These are phyloP conservation scores for Akanthomyces lecanii DNA, from an alignment of 2,329 filamentous ascomycete genomes.

Conservation along the genomic window DNA sequence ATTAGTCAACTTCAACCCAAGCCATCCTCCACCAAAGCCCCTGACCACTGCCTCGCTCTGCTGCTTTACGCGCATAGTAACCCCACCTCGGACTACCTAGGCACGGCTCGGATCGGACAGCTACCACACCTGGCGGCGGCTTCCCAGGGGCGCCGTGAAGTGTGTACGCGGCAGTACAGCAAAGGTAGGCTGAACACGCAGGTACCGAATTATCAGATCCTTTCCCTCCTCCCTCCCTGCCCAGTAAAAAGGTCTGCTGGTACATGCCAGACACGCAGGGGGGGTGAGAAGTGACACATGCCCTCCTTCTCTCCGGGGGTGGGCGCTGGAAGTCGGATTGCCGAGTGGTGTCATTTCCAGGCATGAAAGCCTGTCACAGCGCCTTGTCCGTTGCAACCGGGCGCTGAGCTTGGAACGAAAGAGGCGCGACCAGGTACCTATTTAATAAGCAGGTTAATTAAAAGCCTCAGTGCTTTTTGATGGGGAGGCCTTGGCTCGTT, in stretches of 20 bases:
- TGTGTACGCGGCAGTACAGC: not conserved
- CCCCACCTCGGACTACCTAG: slow-evolving; percentile 4
- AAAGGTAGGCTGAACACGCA: not conserved
- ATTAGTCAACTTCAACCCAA: not conserved
- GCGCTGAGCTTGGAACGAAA: too few relatives aligned
- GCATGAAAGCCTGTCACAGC: not conserved
- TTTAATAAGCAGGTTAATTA: not conserved
- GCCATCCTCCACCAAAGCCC: not conserved
- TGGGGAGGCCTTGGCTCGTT: slow-evolving; percentile 7
- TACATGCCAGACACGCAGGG: not conserved
- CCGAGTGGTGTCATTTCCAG: slow-evolving; percentile 16
- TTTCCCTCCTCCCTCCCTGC: not conserved
- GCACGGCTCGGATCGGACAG: slow-evolving; percentile 8
- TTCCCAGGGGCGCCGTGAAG: too few relatives aligned
- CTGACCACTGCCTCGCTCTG: not conserved
- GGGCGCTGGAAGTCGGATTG: not conserved
- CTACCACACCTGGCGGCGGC: not conserved
- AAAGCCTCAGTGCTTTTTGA: not conserved
- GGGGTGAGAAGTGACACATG: not conserved
- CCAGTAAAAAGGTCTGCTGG: not conserved
- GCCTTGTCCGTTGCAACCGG: too few relatives aligned
- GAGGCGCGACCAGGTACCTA: not conserved
- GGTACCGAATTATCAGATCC: slow-evolving; percentile 13
- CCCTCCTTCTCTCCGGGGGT: not conserved
- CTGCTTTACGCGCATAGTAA: slow-evolving; percentile 7